Base-by-base conservation (phyloP, 352 stramenopile species). In the Pythium dissotocum region DNA sequence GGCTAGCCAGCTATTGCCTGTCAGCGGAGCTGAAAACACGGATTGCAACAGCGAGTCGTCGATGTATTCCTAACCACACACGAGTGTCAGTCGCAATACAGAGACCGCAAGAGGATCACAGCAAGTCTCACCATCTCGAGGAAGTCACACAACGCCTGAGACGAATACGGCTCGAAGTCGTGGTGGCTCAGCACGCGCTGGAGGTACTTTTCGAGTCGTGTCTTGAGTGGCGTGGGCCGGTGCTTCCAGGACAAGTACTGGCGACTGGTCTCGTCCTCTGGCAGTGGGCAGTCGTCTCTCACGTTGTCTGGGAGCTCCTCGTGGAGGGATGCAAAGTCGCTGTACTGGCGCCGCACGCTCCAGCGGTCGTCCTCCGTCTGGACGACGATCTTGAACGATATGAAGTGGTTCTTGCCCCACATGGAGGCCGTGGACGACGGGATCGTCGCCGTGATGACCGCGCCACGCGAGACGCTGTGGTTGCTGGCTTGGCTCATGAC, bases 371-470 rank as follows among this genome's bases (percentile, higher is more conserved):
- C 84, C 18, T 93, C 82, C 0, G 84, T 90, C 56, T 83, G 72
- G 2, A 93, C 77, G 30, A 90, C 76, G 61, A 93, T 79, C 69
- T 93, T 90, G 72, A 86, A 93, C 18, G 82, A 88, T 13, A 90
- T 74, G 48, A 91, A 93, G 7, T 80, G 71, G 42, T 82, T 83
- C 62, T 90, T 87, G 42, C 80, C 80, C 84, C 84, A 93, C n/a
- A 81, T 79, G 1, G 82, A 89, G 32, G 78, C 83, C 6, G 81
- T 90, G 8, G 79, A 79, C n/a, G 79, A 76, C 28, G 84, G 84
- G 36, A 93, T 93, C n/a, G 78, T 79, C 51, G 87, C 75, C 1
- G 76, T 65, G 70, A 92, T 85, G 67, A 61, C 7, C 54, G 35
- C 18, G 35, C 72, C 13, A 65, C 71, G 44, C 35, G 71, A 32